Base-by-base conservation (phyloP, 495 filamentous ascomycete genomes). In the Aspergillus sclerotiicarbonarius region DNA sequence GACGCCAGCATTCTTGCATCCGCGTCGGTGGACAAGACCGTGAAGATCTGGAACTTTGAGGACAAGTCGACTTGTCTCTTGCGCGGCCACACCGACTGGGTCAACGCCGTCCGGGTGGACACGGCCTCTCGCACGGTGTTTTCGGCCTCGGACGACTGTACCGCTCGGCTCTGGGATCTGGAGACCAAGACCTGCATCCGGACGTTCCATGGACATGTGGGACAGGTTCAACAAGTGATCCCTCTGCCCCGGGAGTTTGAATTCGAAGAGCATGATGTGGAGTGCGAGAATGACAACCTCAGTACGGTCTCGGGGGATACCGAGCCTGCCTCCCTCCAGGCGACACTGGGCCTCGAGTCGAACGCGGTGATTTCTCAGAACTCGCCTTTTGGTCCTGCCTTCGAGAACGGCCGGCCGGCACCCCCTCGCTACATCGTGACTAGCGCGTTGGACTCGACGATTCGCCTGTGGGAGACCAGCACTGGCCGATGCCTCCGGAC, bases 31-130 rank as follows among this genome's bases (percentile, higher is more conserved):
- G 94, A 99, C 68, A 84, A 82, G 67, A 92, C 90, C 7, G 87
- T 99, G 72, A 92, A 92, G 63, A 87, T 99, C 21, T 96, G 92
- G 86, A 90, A 98, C 67, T 96, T 95, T 66, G 83, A 88, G 60
- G 87, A 89, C 56, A 90, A 90, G 63, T 87, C 88, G 31, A 86
- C 84, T 0, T 95, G 86, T 59, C 74, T 84, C 19, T 79, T 99
- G 8, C 86, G 85, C 33, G 92, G 92, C 18, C 94, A 99, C 65
- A 84, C 79, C 12, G 91, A 96, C 66, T 96, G 92, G 88, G 93
- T 98, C 61, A 99, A 99, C 66, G 86, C 87, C 15, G 92, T 97
- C 35, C 86, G 87, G 56, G 81, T 99, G 31, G 91, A 98, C 65
- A 80, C 83, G 0, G 68, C 81, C 8, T 94, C 90, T 16, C 84